Conservation (phyloP, 148 eudicot species). For the Drosera capensis region DNA sequence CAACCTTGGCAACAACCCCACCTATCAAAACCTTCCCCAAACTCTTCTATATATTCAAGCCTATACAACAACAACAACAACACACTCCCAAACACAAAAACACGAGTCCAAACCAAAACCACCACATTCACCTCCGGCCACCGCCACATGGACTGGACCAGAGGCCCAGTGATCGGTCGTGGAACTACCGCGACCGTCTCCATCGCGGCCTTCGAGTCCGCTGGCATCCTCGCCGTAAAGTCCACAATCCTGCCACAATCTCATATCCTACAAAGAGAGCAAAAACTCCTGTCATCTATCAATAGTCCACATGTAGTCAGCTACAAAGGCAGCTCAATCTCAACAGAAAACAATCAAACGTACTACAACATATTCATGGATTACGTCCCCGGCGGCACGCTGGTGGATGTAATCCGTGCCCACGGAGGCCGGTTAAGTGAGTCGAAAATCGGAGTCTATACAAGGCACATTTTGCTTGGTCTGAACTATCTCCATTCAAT, state of each 20-base stretch:
- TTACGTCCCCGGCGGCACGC: slow-evolving; percentile 26
- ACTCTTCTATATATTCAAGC: neutral
- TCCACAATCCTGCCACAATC: slow-evolving; percentile 23
- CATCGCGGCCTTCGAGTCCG: slow-evolving; percentile 18
- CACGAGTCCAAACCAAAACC: neutral
- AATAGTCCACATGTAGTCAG: slow-evolving; percentile 20
- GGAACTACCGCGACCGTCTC: slow-evolving; percentile 47
- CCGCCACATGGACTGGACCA: slow-evolving; percentile 34
- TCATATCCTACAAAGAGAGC: slow-evolving; percentile 25
- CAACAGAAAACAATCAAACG: slow-evolving; percentile 13
- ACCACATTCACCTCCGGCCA: neutral
- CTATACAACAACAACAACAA: neutral
- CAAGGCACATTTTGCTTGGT: slow-evolving; percentile 24
- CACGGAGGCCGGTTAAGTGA: slow-evolving; percentile 17
- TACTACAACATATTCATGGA: slow-evolving; percentile 37
- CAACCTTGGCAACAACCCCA: neutral
- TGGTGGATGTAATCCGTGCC: slow-evolving; percentile 15
- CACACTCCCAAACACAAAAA: neutral
- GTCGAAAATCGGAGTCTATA: slow-evolving; percentile 15
- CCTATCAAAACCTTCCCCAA: neutral
- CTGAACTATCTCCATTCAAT: slow-evolving; percentile 33
- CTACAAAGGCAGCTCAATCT: slow-evolving; percentile 30
- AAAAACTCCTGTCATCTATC: slow-evolving; percentile 19
- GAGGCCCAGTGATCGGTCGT: slow-evolving; percentile 39
- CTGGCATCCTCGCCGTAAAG: slow-evolving; percentile 31